phyloP scores from a whole-genome alignment of 805 yeast genomes.

The Lipomyces chichibuensis region DNA sequence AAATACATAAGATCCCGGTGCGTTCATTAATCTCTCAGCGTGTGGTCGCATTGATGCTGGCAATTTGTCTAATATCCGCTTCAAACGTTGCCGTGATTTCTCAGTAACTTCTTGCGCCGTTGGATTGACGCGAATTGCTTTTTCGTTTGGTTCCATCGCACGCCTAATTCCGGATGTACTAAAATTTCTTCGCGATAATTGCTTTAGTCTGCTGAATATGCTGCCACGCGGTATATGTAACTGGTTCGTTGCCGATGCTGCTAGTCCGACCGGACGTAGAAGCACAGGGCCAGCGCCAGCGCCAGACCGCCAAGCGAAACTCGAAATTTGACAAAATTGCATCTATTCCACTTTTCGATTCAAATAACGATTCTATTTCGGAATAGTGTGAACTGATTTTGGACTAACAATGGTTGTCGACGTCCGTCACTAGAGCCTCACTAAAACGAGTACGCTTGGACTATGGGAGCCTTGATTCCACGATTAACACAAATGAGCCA shows the following conservation, averaged over 20 bases:
- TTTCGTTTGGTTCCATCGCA: constrained; percentile 24
- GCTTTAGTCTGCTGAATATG: neutral
- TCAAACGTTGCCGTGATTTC: neutral
- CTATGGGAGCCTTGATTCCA: too few species aligned
- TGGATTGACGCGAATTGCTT: constrained; percentile 5
- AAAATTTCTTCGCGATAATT: neutral
- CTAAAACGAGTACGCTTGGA: too few species aligned
- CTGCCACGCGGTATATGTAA: neutral
- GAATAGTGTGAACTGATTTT: too few species aligned
- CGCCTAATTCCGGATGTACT: neutral
- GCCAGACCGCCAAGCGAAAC: neutral
- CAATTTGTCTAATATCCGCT: constrained; percentile 38
- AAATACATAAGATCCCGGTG: constrained; percentile 64
- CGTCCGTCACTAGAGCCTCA: neutral
- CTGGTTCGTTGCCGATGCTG: neutral
- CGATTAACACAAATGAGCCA: too few species aligned
- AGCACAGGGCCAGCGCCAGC: neutral
- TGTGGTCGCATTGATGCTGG: constrained; percentile 58
- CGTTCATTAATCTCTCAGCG: constrained; percentile 53
- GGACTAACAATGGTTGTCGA: neutral
- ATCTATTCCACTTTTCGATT: neutral
- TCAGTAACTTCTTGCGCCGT: constrained; percentile 9
- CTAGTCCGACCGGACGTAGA: neutral
- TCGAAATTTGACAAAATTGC: neutral
- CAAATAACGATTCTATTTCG: neutral